These are phyloP conservation scores for Diaporthe sp. DNA, from an alignment of 2,329 filamentous ascomycete genomes.

Conservation along the genomic window DNA sequence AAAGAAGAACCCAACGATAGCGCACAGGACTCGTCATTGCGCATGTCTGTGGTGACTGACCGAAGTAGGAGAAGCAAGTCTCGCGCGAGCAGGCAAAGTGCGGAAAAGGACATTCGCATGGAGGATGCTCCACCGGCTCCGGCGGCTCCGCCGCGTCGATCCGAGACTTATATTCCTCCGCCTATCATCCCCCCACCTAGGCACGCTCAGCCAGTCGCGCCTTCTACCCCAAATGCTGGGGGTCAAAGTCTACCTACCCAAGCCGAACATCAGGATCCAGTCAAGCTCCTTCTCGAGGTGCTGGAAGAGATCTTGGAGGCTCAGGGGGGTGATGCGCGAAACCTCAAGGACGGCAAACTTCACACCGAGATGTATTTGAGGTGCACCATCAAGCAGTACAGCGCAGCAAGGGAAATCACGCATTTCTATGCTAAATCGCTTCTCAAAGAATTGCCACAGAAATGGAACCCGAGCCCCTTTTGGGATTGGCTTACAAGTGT, in stretches of 20 bases:
- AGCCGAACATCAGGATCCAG: slow-evolving; percentile 36
- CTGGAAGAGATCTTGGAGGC: slow-evolving; percentile 48
- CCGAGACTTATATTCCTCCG: slow-evolving; percentile 33
- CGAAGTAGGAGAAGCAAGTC: slow-evolving; percentile 43
- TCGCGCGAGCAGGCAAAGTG: slow-evolving; percentile 45
- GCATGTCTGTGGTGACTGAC: slow-evolving; percentile 35
- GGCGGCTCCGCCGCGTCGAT: slow-evolving; percentile 44
- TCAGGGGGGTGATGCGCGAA: slow-evolving; percentile 48
- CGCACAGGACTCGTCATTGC: slow-evolving; percentile 38
- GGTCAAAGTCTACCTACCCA: slow-evolving; percentile 24
- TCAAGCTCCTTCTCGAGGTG: slow-evolving; percentile 41
- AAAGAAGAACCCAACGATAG: slow-evolving; percentile 40
- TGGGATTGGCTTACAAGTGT: slow-evolving; percentile 53
- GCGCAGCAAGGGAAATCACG: slow-evolving; percentile 55
- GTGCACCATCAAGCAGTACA: slow-evolving; percentile 58
- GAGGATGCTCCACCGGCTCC: slow-evolving; percentile 42
- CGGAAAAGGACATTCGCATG: slow-evolving; percentile 47
- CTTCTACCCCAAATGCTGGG: neutral
- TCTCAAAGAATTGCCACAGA: slow-evolving; percentile 51
- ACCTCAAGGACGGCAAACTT: slow-evolving; percentile 48
- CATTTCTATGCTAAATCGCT: slow-evolving; percentile 61
- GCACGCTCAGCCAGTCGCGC: neutral
- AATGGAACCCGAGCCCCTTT: slow-evolving; percentile 52
- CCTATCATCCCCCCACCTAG: slow-evolving; percentile 13
- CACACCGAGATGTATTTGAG: slow-evolving; percentile 53